Percentiles rank a stretch among this genome's conserved stretches.
These are phyloP conservation scores for Sarocladium kiliense DNA, from an alignment of 2,329 filamentous ascomycete species.

Conservation along the genomic window DNA sequence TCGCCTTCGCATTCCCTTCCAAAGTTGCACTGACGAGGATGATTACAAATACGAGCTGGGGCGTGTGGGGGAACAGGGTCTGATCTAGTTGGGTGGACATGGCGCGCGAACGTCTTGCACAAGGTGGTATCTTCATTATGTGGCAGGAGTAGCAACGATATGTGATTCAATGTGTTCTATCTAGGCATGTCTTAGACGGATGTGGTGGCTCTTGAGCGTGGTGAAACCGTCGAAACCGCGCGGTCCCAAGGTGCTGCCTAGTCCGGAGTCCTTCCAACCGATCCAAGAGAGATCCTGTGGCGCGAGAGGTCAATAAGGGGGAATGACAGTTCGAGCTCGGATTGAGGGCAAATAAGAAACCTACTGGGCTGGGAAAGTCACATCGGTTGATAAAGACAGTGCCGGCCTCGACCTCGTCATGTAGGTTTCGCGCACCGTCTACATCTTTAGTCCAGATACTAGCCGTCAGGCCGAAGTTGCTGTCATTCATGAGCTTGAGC, in stretches of 20 bases:
- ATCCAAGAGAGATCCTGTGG: slow-evolving; percentile 3
- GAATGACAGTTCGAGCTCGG: too few relatives aligned
- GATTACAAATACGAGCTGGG: too few relatives aligned
- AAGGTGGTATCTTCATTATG: too few relatives aligned
- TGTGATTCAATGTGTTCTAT: background rate
- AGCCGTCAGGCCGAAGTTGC: slow-evolving; percentile 86
- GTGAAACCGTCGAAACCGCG: slow-evolving; percentile 2
- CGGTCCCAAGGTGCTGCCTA: background rate
- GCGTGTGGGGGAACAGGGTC: too few relatives aligned
- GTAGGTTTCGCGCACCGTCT: slow-evolving; percentile 66
- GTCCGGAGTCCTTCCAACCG: slow-evolving; percentile 2
- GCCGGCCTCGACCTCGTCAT: slow-evolving; percentile 79
- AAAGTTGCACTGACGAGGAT: too few relatives aligned
- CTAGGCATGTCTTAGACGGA: background rate
- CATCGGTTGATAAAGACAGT: slow-evolving; percentile 95
- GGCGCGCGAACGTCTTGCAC: too few relatives aligned
- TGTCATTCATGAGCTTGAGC: slow-evolving; percentile 84
- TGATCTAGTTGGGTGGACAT: too few relatives aligned
- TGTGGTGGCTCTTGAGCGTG: slow-evolving; percentile 2
- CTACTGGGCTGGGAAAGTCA: slow-evolving; percentile 84
- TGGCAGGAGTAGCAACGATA: too few relatives aligned
- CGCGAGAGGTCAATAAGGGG: background rate
- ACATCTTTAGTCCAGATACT: slow-evolving; percentile 95
- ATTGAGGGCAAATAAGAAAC: slow-evolving; percentile 26
- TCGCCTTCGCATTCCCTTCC: too few relatives aligned